phyloP scores from a whole-genome alignment of 2,329 filamentous ascomycete species.

The Cytospora chrysosperma region DNA sequence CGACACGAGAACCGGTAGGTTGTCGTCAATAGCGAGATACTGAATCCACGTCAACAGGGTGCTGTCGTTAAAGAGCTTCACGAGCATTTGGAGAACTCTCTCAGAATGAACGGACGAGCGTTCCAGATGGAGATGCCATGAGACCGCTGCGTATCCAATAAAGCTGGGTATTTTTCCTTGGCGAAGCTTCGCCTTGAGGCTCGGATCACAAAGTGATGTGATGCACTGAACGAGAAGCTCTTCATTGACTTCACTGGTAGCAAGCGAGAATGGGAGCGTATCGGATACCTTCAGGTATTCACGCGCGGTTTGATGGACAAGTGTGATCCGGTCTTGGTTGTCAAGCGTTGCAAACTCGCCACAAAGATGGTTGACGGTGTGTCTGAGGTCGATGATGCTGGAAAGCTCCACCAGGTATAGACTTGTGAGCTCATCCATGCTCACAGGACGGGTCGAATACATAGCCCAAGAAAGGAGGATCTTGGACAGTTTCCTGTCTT shows the following conservation, averaged over 20 bases:
- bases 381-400: conserved; percentile 25
- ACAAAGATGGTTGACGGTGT: conserved; percentile 25
- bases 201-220: neutral
- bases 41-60: conserved; percentile 31
- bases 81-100: conserved; percentile 22
- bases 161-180: neutral
- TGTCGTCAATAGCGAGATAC: conserved; percentile 22
- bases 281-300: neutral
- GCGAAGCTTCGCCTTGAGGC: neutral
- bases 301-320: conserved; percentile 7
- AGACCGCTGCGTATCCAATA: conserved; percentile 27
- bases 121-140: conserved; percentile 28
- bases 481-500: conserved; percentile 23
- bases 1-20: neutral
- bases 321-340: conserved; percentile 21
- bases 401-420: conserved; percentile 10
- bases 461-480: conserved; percentile 28
- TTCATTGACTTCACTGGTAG: conserved; percentile 1
- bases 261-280: neutral
- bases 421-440: conserved; percentile 25
- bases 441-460: conserved; percentile 24
- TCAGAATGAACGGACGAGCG: conserved; percentile 22
- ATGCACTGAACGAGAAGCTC: conserved; percentile 3
- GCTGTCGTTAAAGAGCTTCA: conserved; percentile 26
- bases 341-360: conserved; percentile 27